phyloP scores from a whole-genome alignment of 208 protist genomes.

The Porcisia hertigi region DNA sequence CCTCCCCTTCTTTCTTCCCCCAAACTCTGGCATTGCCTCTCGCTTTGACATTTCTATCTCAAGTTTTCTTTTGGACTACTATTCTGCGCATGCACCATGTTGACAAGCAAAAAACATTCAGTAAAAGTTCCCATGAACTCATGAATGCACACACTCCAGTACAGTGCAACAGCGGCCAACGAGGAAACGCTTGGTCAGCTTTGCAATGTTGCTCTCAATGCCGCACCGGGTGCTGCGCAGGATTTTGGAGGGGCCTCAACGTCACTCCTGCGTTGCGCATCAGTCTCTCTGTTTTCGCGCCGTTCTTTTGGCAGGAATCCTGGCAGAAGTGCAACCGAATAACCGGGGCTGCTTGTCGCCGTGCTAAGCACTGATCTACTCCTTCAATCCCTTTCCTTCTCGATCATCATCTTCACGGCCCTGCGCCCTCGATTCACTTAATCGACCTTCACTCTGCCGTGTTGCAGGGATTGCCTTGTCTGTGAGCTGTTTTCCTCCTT shows the following conservation, averaged over 20 bases:
- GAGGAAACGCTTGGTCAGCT: background rate
- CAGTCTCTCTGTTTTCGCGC: background rate
- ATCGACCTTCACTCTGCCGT: background rate
- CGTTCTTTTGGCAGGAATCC: background rate
- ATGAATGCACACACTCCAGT: background rate
- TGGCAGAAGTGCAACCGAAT: background rate
- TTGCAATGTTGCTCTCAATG: background rate
- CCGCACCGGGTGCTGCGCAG: background rate
- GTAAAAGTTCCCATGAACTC: too few relatives aligned
- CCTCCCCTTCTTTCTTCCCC: background rate
- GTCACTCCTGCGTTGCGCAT: background rate
- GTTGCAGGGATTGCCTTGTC: background rate
- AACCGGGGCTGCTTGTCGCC: too few relatives aligned
- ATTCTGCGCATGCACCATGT: slow-evolving; percentile 2
- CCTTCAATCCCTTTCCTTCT: background rate
- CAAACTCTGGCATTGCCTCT: background rate
- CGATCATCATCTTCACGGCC: background rate
- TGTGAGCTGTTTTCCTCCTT: background rate
- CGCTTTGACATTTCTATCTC: slow-evolving; percentile 4
- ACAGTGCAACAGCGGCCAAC: background rate
- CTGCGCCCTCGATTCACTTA: background rate
- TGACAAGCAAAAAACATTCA: background rate
- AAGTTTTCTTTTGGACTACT: background rate
- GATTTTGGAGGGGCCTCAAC: background rate
- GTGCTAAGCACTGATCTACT: background rate